Percentiles rank a stretch among this genome's conserved stretches.
Evolutionary conservation across 1,284 basidiomycete species (phyloP).

Genomic region (Apiotrichum akiyoshidainum): DNA sequence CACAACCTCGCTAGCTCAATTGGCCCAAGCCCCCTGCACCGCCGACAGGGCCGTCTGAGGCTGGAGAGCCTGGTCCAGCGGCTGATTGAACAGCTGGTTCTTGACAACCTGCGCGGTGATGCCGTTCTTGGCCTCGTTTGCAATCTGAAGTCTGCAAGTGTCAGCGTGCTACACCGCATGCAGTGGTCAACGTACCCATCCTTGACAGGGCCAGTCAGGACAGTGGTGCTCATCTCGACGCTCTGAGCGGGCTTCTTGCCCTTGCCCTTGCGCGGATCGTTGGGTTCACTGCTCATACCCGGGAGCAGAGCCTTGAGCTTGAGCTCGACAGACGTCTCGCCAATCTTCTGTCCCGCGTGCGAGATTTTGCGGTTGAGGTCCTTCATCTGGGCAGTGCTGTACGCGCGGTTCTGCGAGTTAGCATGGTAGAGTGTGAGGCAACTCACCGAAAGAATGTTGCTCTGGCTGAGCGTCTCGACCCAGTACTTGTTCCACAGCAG

Average conservation of each 20-base stretch:
- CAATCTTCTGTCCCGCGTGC: slow-evolving; percentile 28
- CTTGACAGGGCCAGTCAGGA: slow-evolving; percentile 72
- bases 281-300: slow-evolving; percentile 40
- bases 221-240: slow-evolving; percentile 48
- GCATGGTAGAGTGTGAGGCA: neutral
- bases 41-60: slow-evolving; percentile 18
- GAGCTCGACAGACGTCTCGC: slow-evolving; percentile 20
- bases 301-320: slow-evolving; percentile 25
- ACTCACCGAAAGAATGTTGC: slow-evolving; percentile 80
- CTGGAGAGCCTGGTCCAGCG: slow-evolving; percentile 22
- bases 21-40: slow-evolving; percentile 1
- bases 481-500: slow-evolving; percentile 99
- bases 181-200: slow-evolving; percentile 62
- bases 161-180: slow-evolving; percentile 1
- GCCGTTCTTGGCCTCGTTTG: slow-evolving; percentile 84
- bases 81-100: slow-evolving; percentile 55
- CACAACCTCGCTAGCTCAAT: neutral
- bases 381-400: slow-evolving; percentile 79
- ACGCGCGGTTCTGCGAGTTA: slow-evolving; percentile 72
- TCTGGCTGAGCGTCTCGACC: slow-evolving; percentile 92
- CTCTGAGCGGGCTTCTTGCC: slow-evolving; percentile 49
- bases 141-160: slow-evolving; percentile 67
- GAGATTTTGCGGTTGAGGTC: slow-evolving; percentile 83
- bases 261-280: slow-evolving; percentile 38
- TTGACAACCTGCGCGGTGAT: slow-evolving; percentile 86